Conservation (phyloP, 108 stramenopile species). For the Fistulifera solaris region DNA sequence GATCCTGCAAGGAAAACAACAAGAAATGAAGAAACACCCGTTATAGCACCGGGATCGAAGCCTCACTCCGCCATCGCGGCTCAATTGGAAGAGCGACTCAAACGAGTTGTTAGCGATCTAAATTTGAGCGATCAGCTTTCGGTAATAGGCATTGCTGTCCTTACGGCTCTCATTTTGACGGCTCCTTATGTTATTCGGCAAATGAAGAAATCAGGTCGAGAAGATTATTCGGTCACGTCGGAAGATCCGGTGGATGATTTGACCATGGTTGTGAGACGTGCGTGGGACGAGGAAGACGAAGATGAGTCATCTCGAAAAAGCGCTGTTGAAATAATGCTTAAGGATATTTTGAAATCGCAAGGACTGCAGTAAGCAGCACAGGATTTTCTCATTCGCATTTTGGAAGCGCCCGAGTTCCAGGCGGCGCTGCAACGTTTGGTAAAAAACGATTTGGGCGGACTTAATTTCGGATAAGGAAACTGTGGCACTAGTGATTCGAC, state of each 20-base stretch:
- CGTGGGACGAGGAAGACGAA: conserved; percentile 7
- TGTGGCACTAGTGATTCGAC: conserved; percentile 45
- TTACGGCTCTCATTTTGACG: not conserved
- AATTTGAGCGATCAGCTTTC: conserved; percentile 8
- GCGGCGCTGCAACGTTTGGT: conserved; percentile 44
- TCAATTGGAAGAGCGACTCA: not conserved
- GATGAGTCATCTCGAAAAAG: not conserved
- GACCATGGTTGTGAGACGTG: conserved; percentile 16
- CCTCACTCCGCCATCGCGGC: not conserved
- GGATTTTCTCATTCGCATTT: conserved; percentile 33
- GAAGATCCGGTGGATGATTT: conserved; percentile 19
- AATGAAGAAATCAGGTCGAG: conserved; percentile 7
- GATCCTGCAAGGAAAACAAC: not conserved
- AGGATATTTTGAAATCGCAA: conserved; percentile 26
- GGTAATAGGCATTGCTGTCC: conserved; percentile 1
- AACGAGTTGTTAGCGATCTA: conserved; percentile 7
- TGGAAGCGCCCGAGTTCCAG: conserved; percentile 56
- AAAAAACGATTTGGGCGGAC: conserved; percentile 64
- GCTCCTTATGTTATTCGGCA: conserved; percentile 10
- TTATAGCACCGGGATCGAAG: not conserved
- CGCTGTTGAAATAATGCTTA: conserved; percentile 24
- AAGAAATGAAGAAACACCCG: not conserved
- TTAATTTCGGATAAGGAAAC: conserved; percentile 69
- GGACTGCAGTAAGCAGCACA: conserved; percentile 35
- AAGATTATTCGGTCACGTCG: not conserved